phyloP scores from a whole-genome alignment of 352 stramenopile species.

The Phytophthora chlamydospora region DNA sequence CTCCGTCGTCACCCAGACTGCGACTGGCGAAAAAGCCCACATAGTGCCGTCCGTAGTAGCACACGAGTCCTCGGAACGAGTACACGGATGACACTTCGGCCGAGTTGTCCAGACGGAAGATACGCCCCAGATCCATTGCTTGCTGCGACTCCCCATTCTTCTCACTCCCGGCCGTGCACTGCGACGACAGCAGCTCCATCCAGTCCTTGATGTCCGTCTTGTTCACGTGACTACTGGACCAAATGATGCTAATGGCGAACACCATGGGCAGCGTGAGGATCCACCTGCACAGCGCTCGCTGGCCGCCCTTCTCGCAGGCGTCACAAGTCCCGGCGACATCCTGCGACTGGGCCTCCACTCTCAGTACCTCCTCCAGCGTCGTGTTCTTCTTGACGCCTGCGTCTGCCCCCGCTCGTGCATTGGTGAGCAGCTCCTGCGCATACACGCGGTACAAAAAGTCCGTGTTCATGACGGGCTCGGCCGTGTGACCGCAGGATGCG shows the following conservation, averaged over 20 bases:
- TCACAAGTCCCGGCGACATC: slow-evolving; percentile 57
- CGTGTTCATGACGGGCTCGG: slow-evolving; percentile 83
- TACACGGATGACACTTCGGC: slow-evolving; percentile 49
- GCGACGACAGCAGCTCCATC: slow-evolving; percentile 70
- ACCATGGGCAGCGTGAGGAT: slow-evolving; percentile 88
- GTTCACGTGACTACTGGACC: slow-evolving; percentile 69
- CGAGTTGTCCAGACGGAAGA: slow-evolving; percentile 69
- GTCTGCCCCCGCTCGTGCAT: slow-evolving; percentile 6
- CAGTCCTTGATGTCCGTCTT: slow-evolving; percentile 74
- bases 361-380: slow-evolving; percentile 68
- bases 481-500: slow-evolving; percentile 59
- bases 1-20: slow-evolving; percentile 54
- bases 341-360: slow-evolving; percentile 56
- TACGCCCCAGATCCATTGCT: slow-evolving; percentile 64
- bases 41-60: slow-evolving; percentile 87
- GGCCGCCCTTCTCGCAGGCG: slow-evolving; percentile 48
- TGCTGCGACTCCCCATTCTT: slow-evolving; percentile 47
- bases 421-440: slow-evolving; percentile 65
- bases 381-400: slow-evolving; percentile 18
- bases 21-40: slow-evolving; percentile 86
- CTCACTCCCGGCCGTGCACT: slow-evolving; percentile 31
- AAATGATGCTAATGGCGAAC: slow-evolving; percentile 85
- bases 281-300: slow-evolving; percentile 65
- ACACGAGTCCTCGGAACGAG: slow-evolving; percentile 81
- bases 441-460: slow-evolving; percentile 88